Evolutionary conservation across 371 early-diverging fungal species (phyloP).

Genomic region (Apophysomyces ossiformis): DNA sequence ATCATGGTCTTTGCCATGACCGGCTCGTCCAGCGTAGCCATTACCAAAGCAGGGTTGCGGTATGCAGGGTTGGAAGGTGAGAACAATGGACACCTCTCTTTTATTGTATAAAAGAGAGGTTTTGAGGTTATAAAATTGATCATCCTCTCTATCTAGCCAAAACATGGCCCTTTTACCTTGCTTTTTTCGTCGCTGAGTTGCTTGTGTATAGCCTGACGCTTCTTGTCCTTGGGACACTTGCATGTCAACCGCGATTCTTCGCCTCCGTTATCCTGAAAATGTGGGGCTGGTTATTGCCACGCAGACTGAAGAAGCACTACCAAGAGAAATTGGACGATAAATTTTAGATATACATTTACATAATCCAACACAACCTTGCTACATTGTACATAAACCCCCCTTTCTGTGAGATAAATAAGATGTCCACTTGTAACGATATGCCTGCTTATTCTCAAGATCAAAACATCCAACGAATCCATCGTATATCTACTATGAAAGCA

Average conservation of each 20-base stretch:
- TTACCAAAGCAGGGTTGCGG: slow-evolving; percentile 29
- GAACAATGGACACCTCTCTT: slow-evolving; percentile 16
- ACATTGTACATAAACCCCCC: slow-evolving; percentile 7
- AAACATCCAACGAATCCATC: too few species aligned
- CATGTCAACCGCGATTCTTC: slow-evolving; percentile 49
- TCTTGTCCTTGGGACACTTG: slow-evolving; percentile 38
- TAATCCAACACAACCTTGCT: neutral
- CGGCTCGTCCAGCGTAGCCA: slow-evolving; percentile 47
- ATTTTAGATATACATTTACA: neutral
- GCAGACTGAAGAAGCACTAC: neutral
- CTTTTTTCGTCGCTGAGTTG: slow-evolving; percentile 42
- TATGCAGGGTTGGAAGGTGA: slow-evolving; percentile 17
- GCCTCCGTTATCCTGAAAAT: slow-evolving; percentile 33
- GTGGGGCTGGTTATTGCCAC: slow-evolving; percentile 42
- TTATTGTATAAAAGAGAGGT: neutral
- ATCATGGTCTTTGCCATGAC: slow-evolving; percentile 43
- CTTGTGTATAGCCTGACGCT: slow-evolving; percentile 44
- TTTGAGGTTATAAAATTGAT: neutral
- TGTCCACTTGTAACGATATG: neutral
- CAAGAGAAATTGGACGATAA: neutral
- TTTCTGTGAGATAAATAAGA: neutral
- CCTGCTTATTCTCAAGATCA: too few species aligned
- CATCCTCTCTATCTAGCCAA: slow-evolving; percentile 15
- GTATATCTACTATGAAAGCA: too few species aligned
- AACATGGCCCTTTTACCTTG: slow-evolving; percentile 34